phyloP scores from a whole-genome alignment of 2,329 filamentous ascomycete species.

The Emmonsia crescens region DNA sequence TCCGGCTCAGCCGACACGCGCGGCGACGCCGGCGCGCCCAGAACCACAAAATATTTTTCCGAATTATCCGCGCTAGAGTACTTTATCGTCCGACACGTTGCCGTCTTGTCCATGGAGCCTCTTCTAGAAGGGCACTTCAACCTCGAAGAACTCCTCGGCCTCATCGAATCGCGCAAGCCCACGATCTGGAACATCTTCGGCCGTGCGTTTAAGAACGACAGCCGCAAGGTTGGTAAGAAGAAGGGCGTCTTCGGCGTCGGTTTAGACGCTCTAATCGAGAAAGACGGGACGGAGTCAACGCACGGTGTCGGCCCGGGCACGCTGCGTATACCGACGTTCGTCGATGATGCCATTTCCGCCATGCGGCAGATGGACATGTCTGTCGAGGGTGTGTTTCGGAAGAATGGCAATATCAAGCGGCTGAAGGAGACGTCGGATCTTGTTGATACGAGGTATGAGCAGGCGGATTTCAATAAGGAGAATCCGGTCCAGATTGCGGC shows the following conservation, averaged over 20 bases:
- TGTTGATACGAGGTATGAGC: constrained; percentile 77
- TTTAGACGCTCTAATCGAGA: constrained; percentile 78
- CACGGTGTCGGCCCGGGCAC: constrained; percentile 90
- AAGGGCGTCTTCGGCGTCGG: constrained; percentile 90
- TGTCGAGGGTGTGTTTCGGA: constrained; percentile 95
- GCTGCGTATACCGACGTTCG: constrained; percentile 78
- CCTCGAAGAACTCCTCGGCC: constrained; percentile 80
- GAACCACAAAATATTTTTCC: constrained; percentile 77
- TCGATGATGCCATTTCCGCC: constrained; percentile 88
- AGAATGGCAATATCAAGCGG: constrained; percentile 97
- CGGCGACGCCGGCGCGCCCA: constrained; percentile 43
- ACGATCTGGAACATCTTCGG: constrained; percentile 99
- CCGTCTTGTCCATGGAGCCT: constrained; percentile 89
- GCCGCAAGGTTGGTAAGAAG: constrained; percentile 63
- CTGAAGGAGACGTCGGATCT: constrained; percentile 74
- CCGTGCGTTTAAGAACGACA: constrained; percentile 83
- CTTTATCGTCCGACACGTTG: constrained; percentile 91
- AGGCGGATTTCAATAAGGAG: constrained; percentile 76
- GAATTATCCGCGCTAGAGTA: constrained; percentile 92
- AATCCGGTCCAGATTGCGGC: constrained; percentile 90
- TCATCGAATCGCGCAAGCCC: constrained; percentile 86
- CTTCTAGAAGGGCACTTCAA: constrained; percentile 81
- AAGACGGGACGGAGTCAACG: constrained; percentile 93
- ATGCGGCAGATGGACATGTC: constrained; percentile 99
- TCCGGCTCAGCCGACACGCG: constrained; percentile 42